Conservation (phyloP, 768 basidiomycete genomes). For the Pleurotus salmoneostramineus region DNA sequence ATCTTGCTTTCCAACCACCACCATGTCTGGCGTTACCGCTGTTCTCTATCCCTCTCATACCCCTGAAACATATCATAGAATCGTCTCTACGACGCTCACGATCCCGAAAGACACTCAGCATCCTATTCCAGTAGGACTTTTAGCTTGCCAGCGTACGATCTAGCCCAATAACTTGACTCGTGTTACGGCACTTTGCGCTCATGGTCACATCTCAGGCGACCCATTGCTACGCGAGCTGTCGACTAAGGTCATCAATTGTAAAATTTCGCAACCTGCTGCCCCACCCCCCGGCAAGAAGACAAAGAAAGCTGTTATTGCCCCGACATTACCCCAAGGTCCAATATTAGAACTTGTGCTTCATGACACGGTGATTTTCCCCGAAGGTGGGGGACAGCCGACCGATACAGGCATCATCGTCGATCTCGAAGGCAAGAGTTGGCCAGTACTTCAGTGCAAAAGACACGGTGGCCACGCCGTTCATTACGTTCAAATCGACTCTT, state of each 20-base stretch:
- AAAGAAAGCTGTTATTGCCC: conserved; percentile 52
- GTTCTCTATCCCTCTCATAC: conserved; percentile 39
- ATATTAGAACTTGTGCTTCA: conserved; percentile 66
- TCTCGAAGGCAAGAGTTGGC: conserved; percentile 42
- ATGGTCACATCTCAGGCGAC: conserved; percentile 43
- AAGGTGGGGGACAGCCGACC: conserved; percentile 78
- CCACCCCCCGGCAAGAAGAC: conserved; percentile 42
- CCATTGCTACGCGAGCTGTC: conserved; percentile 58
- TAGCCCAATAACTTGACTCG: conserved; percentile 2
- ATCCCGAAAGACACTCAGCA: conserved; percentile 46
- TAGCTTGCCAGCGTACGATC: conserved; percentile 70
- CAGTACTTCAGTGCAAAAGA: conserved; percentile 63
- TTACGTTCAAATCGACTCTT: conserved; percentile 46
- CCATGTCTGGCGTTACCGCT: conserved; percentile 30
- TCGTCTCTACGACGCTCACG: conserved; percentile 53
- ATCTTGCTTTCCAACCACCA: conserved; percentile 25
- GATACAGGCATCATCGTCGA: conserved; percentile 60
- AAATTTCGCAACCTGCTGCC: conserved; percentile 39
- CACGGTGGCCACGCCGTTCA: conserved; percentile 75
- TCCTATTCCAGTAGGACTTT: conserved; percentile 68
- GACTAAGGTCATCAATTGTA: conserved; percentile 52
- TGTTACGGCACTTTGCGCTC: conserved; percentile 6
- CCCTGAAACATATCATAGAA: conserved; percentile 60
- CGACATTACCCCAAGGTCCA: conserved; percentile 37
- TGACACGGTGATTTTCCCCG: conserved; percentile 79